Base-by-base conservation (phyloP, 2,329 filamentous ascomycete genomes). In the Botrytis medusae region DNA sequence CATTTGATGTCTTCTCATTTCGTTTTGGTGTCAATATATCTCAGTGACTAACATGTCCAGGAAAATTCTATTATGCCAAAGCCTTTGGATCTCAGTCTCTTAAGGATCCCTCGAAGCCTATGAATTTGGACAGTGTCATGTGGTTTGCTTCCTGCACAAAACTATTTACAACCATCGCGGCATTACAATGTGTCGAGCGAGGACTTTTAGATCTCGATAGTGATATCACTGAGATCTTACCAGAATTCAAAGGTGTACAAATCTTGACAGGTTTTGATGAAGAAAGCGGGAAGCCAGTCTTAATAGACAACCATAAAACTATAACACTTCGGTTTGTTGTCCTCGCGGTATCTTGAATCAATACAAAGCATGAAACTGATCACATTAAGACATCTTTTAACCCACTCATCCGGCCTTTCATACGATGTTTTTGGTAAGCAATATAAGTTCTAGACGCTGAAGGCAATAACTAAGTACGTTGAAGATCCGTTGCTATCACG, bases 121-220 rank as follows among this genome's bases (percentile, higher is more conserved):
- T 92, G 86, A 85, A 85, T 0, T 81, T 89, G 0, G 89, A 92
- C 57, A 88, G 84, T 14, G 82, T 89, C 1, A 92, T 90, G 78
- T 89, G 86, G 86, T 82, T 89, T 8, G 87, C 87, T 0, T 88
- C 86, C 0, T 88, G 86, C 77, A 88, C 88, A 25, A 90, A 90
- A 80, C 83, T 89, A 79, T 79, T 89, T 7, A 82, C 84, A 0
- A 85, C 83, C 0, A 78, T 89, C 14, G 86, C 87, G 0, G 84
- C 82, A 46, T 86, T 90, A 86, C 87, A 90, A 78, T 83, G 88
- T 0, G 87, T 89, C 1, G 88, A 90, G 77, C 81, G 84, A 69
- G 87, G 85, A 0, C 75, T 79, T 14, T 76, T 89, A 29, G 80
- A 76, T 1, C 80, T 89, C 0, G 87, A 89, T 69, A 84, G 88